Evolutionary conservation across 805 yeast genomes (phyloP), one percentile per base, ranked within the genome.

Genomic region (Schwanniomyces pseudopolymorphus): DNA sequence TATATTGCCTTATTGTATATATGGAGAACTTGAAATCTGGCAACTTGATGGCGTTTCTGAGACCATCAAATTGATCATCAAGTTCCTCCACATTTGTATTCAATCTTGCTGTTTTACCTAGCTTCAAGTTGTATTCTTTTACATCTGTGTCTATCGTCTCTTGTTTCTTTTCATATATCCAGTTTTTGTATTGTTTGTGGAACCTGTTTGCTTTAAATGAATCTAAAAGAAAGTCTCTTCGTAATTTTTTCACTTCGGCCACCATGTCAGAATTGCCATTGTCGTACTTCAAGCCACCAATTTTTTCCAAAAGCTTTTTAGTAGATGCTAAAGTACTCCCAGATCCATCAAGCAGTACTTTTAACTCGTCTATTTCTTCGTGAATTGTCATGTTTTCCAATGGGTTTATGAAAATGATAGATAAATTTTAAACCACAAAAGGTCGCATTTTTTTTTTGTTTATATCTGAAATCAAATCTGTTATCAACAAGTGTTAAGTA

Each of bases 121-220:
- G 47, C 16, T 55, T 57, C 43, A 57, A 54, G 54, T 72, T 72
- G 48, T 70, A 72, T 3, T 55, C 51, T 6, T 41, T 43, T 6
- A 64, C 55, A 19, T 67, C 64, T 13, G 48, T 40, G 10, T 57
- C 49, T 3, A 67, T 47, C 36, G 66, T 63, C 41, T 47, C 44
- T 9, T 51, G 48, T 20, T 31, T 55, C 35, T 49, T 42, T 3
- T 44, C 41, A 25, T 52, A 36, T 39, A 68, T 66, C 67, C 67
- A 64, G 17, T 54, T 58, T 50, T 66, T 63, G 52, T 57, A 64
- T 5, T 55, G 57, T 39, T 57, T 54, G 37, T 68, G 72, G 39
- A 64, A 56, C 46, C 57, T 60, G 49, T 58, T 69, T 36, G 67
- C 60, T 20, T 57, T 44, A 47, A 66, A 68, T 20, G 76, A 70